Evolutionary conservation across 768 basidiomycete species (phyloP).

Genomic region (Psilocybe cyanescens): DNA sequence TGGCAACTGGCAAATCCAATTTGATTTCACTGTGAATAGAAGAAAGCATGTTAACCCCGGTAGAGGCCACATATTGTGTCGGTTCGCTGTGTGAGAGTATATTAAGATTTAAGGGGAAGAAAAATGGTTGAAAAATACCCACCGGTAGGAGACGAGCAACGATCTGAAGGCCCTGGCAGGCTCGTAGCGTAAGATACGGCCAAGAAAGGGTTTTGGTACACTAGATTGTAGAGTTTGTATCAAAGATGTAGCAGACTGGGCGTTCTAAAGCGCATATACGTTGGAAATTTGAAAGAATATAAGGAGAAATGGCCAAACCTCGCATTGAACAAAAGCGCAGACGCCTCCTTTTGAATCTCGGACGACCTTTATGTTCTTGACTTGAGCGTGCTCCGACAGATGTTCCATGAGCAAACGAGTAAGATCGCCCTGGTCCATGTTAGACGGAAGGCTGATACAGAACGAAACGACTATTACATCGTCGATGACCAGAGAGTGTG

Average conservation of each 20-base stretch:
- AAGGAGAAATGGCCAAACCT: slow-evolving; percentile 45
- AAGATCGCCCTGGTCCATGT: slow-evolving; percentile 68
- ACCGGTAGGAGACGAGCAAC: slow-evolving; percentile 73
- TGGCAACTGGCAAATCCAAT: slow-evolving; percentile 57
- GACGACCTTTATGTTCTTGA: slow-evolving; percentile 73
- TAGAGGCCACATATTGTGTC: slow-evolving; percentile 34
- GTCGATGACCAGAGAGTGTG: background rate
- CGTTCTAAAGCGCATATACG: slow-evolving; percentile 46
- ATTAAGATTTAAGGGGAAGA: background rate
- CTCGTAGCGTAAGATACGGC: slow-evolving; percentile 77
- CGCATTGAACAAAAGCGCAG: slow-evolving; percentile 87
- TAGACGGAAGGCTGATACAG: slow-evolving; percentile 62
- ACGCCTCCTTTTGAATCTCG: slow-evolving; percentile 78
- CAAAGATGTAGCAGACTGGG: slow-evolving; percentile 57
- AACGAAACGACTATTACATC: background rate
- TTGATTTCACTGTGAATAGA: slow-evolving; percentile 36
- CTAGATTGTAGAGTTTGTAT: slow-evolving; percentile 62
- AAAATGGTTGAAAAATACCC: background rate
- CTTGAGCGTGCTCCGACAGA: slow-evolving; percentile 64
- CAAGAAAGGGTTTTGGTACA: slow-evolving; percentile 67
- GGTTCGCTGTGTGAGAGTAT: slow-evolving; percentile 34
- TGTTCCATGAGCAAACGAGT: slow-evolving; percentile 63
- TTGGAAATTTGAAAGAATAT: slow-evolving; percentile 7
- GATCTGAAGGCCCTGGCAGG: slow-evolving; percentile 77
- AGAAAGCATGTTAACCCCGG: slow-evolving; percentile 14